Percentiles rank a stretch among this genome's conserved stretches.
These are phyloP conservation scores for Hura crepitans DNA, from an alignment of 441 rosid genomes.

Conservation along the genomic window DNA sequence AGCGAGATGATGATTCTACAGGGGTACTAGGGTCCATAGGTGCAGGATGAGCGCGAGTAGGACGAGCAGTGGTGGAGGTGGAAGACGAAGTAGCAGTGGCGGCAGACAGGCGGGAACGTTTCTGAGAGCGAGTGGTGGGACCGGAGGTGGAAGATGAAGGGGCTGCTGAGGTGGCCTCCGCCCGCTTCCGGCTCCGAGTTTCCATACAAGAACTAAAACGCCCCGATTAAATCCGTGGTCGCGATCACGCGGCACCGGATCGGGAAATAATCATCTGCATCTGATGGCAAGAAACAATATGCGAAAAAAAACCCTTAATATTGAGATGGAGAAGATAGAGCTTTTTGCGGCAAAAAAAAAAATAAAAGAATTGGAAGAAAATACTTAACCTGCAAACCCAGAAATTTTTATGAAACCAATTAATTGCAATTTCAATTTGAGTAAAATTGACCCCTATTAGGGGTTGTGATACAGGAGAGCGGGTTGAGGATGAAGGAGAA, in stretches of 20 bases:
- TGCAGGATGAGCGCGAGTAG: constrained; percentile 24
- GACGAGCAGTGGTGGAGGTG: constrained; percentile 30
- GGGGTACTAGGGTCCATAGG: constrained; percentile 55
- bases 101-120: constrained; percentile 62
- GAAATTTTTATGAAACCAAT: not conserved
- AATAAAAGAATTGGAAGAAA: not conserved
- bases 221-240: constrained; percentile 29
- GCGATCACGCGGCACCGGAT: constrained; percentile 57
- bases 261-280: constrained; percentile 27
- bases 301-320: not conserved
- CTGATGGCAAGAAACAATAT: constrained; percentile 4
- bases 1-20: constrained; percentile 42
- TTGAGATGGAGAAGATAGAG: not conserved
- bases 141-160: constrained; percentile 74
- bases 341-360: too few relatives aligned
- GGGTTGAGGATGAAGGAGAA: not conserved
- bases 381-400: not conserved
- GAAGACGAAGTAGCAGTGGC: constrained; percentile 26
- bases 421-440: too few relatives aligned
- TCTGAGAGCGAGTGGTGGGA: constrained; percentile 72
- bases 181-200: constrained; percentile 99
- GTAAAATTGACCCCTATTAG: not conserved
- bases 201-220: constrained; percentile 87
- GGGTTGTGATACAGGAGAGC: not conserved
- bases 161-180: constrained; percentile 99